Evolutionary conservation across 148 eudicot species (phyloP).

Genomic region (Fallopia convolvulus): DNA sequence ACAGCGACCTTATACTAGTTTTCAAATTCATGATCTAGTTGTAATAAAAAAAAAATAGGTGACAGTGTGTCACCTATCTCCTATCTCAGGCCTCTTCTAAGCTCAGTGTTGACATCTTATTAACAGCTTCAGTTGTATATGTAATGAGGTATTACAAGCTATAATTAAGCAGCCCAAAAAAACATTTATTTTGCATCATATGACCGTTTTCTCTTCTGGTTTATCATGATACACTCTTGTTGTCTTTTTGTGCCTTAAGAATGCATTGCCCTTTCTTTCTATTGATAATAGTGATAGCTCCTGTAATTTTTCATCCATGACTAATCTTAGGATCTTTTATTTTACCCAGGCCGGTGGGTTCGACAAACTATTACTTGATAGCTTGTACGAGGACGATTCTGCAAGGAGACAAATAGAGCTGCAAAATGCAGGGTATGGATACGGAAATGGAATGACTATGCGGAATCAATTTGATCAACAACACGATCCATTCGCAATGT

Average conservation of each 20-base stretch:
- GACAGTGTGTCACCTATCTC: not conserved
- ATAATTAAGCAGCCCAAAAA: no score
- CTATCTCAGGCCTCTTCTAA: not conserved
- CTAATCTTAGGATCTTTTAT: not conserved
- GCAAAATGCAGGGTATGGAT: conserved; percentile 67
- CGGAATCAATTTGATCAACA: conserved; percentile 48
- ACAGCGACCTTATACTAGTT: not conserved
- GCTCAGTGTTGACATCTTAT: not conserved
- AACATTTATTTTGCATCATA: no score
- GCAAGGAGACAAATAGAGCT: conserved; percentile 69
- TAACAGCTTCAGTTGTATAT: not conserved
- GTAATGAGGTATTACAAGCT: not conserved
- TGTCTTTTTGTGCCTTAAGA: no score
- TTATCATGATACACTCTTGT: no score
- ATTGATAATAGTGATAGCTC: not conserved
- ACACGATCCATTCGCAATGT: conserved; percentile 57
- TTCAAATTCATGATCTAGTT: not conserved
- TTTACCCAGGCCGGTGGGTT: conserved; percentile 70
- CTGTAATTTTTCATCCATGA: not conserved
- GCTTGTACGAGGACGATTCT: conserved; percentile 78
- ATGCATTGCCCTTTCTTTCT: not conserved
- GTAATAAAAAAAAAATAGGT: not conserved
- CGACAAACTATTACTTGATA: conserved; percentile 73
- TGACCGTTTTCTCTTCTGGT: no score
- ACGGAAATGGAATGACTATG: conserved; percentile 31